A percentile compares a stretch with the other conserved stretches of the same genome.
phyloP scores from a whole-genome alignment of 495 filamentous ascomycete species.

The Penicillium desertorum region DNA sequence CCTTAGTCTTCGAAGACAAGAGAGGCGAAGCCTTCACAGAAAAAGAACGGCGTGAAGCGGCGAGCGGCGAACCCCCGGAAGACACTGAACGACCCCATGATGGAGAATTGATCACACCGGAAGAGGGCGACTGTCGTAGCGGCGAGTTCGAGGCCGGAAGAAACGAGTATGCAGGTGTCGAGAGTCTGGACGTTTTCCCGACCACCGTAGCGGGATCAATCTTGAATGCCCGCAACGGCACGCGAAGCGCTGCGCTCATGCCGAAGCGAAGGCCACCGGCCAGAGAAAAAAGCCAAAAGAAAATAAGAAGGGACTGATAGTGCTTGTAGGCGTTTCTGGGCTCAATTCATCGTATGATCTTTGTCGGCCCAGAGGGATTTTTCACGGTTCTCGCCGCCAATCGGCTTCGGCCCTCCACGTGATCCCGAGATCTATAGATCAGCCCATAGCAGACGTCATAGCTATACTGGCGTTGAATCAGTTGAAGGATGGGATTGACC shows the following conservation, averaged over 20 bases:
- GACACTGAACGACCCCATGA: slow-evolving; percentile 6
- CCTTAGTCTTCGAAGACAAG: slow-evolving; percentile 15
- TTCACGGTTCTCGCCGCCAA: slow-evolving; percentile 32
- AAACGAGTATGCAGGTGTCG: slow-evolving; percentile 15
- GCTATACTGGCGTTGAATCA: not conserved
- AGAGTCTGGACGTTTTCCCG: slow-evolving; percentile 27
- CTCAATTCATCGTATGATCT: slow-evolving; percentile 25
- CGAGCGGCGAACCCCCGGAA: not conserved
- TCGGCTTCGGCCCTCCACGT: slow-evolving; percentile 25
- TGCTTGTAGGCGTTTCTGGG: not conserved
- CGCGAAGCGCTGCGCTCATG: slow-evolving; percentile 43
- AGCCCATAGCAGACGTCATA: slow-evolving; percentile 14
- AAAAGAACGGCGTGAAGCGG: slow-evolving; percentile 14
- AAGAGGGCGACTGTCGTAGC: slow-evolving; percentile 8
- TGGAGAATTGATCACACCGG: not conserved
- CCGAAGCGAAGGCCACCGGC: slow-evolving; percentile 22
- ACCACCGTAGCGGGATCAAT: slow-evolving; percentile 36
- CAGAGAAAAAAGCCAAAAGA: slow-evolving; percentile 3
- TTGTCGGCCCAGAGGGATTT: slow-evolving; percentile 24
- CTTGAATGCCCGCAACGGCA: slow-evolving; percentile 40
- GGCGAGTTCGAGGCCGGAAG: slow-evolving; percentile 7
- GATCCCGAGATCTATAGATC: slow-evolving; percentile 17
- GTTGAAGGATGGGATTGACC: not conserved
- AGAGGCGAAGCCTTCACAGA: slow-evolving; percentile 23
- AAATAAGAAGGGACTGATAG: slow-evolving; percentile 3